Percentiles rank a stretch among this genome's conserved stretches.
phyloP scores from a whole-genome alignment of 2,329 filamentous ascomycete species.

The Leptodontidium sp. region DNA sequence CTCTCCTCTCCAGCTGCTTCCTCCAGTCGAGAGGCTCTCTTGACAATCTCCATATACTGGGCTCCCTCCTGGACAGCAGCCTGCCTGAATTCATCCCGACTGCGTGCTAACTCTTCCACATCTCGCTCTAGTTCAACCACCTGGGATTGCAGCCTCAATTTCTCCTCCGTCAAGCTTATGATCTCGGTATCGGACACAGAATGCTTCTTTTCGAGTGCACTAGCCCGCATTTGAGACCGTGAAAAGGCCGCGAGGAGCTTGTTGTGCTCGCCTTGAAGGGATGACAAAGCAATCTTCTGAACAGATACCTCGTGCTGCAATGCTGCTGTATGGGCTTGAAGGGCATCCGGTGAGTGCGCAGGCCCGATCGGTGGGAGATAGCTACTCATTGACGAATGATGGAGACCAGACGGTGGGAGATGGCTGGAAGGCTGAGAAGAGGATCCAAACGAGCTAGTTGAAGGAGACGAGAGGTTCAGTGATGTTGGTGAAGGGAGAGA shows the following conservation, averaged over 20 bases:
- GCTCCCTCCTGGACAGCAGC: slow-evolving; percentile 45
- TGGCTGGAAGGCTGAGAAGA: slow-evolving; percentile 33
- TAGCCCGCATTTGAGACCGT: slow-evolving; percentile 57
- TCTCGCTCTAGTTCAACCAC: slow-evolving; percentile 56
- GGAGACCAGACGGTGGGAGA: slow-evolving; percentile 30
- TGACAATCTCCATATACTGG: slow-evolving; percentile 48
- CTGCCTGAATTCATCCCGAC: slow-evolving; percentile 54
- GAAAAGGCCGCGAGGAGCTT: slow-evolving; percentile 59
- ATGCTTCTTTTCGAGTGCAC: slow-evolving; percentile 59
- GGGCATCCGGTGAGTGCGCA: slow-evolving; percentile 40
- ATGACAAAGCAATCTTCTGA: slow-evolving; percentile 60
- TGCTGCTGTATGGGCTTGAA: slow-evolving; percentile 44
- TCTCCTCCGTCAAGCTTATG: slow-evolving; percentile 59
- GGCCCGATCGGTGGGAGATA: slow-evolving; percentile 41
- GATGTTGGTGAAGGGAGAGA: slow-evolving; percentile 44
- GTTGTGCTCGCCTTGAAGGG: slow-evolving; percentile 62
- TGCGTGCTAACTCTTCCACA: slow-evolving; percentile 56
- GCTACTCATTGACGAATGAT: slow-evolving; percentile 30
- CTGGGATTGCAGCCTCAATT: slow-evolving; percentile 56
- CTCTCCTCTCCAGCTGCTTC: slow-evolving; percentile 42
- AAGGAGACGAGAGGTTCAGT: slow-evolving; percentile 43
- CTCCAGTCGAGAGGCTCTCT: slow-evolving; percentile 45
- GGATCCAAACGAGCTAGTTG: slow-evolving; percentile 38
- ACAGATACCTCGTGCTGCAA: slow-evolving; percentile 62
- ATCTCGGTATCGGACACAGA: slow-evolving; percentile 59